Evolutionary conservation across 2,329 filamentous ascomycete genomes (phyloP).

Genomic region (Phyllosticta citribraziliensis): DNA sequence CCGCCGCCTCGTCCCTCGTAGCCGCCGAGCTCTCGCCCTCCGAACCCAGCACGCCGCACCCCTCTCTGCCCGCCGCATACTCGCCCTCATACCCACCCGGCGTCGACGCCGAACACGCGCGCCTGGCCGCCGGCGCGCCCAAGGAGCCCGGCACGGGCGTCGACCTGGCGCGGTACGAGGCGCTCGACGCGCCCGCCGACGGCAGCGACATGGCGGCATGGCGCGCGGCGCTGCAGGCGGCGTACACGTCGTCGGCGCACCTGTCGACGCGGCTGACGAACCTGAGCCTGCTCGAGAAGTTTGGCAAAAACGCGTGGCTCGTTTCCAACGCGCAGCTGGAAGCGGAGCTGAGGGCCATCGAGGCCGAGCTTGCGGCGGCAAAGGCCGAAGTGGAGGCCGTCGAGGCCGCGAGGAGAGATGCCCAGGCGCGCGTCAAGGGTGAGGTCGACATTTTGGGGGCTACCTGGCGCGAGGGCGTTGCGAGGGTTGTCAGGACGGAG

Average conservation of each 20-base stretch:
- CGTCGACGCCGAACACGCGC: conserved; percentile 58
- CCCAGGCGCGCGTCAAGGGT: conserved; percentile 60
- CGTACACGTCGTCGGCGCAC: conserved; percentile 51
- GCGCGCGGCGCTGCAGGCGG: conserved; percentile 42
- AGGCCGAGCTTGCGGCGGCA: conserved; percentile 61
- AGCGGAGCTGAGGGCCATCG: conserved; percentile 56
- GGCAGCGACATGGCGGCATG: conserved; percentile 35
- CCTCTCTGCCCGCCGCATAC: conserved; percentile 46
- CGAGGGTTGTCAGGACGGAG: conserved; percentile 75
- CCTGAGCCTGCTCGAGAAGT: conserved; percentile 65
- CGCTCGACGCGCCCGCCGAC: conserved; percentile 49
- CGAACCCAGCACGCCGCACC: conserved; percentile 38
- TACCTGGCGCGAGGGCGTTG: conserved; percentile 69
- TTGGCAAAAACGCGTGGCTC: conserved; percentile 88
- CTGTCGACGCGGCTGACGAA: conserved; percentile 47
- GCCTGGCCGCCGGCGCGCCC: conserved; percentile 46
- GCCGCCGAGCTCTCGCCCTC: conserved; percentile 48
- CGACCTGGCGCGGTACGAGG: conserved; percentile 75
- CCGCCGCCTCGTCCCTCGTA: conserved; percentile 61
- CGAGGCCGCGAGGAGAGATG: conserved; percentile 57
- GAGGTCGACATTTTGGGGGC: conserved; percentile 69
- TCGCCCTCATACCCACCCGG: conserved; percentile 52
- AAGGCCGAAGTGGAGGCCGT: conserved; percentile 63
- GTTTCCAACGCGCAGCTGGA: conserved; percentile 75
- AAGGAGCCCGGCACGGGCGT: conserved; percentile 52